Base-by-base conservation (phyloP, 306 rosid species). In the Castanospermum australe region DNA sequence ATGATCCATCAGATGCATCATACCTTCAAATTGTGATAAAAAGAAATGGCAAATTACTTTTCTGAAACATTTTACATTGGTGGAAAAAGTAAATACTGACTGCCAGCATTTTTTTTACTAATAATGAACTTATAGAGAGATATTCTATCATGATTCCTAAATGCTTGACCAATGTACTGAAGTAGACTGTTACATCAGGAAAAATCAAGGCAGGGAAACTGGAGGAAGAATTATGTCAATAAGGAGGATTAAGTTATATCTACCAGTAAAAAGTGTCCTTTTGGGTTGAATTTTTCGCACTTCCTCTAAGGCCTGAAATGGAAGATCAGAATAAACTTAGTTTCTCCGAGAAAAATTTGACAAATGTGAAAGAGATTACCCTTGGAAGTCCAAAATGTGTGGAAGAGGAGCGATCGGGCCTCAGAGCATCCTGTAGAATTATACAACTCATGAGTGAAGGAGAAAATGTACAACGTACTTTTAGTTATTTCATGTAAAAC, bases 1-100 rank as follows among this genome's bases (percentile, higher is more conserved):
- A 61, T 95, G 99, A 84, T 93, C 98, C 99, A 92, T 93, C 80
- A 90, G 75, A 86, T 95, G 99, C 98, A 95, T 95, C 99, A 91
- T 95, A 35, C 99, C 99, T 95, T 83, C 75, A 85, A 63, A 84
- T 81, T 39, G 25, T 71, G 79, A 70, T 48, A 14, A 74, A 36
- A 35, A 71, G 69, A 65, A 44, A 51, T 32, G 6, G 24, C 57
- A 63, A 25, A 14, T 78, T 41, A 78, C 9, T 14, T 9, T 56
- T 41, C 30, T 25, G 42, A 61, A 66, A 52, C 17, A 75, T 35
- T 45, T 57, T 41, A 18, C 30, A 50, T 36, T 21, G n/a, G 56
- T 56, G 52, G 50, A 9, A 76, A 22, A 68, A 3, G 42, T 24
- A 36, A 68, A 41, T 76, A 12, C 39, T 66, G 18, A 72, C 45